Evolutionary conservation across 306 rosid species (phyloP).

Genomic region (Potentilla sterilis): DNA sequence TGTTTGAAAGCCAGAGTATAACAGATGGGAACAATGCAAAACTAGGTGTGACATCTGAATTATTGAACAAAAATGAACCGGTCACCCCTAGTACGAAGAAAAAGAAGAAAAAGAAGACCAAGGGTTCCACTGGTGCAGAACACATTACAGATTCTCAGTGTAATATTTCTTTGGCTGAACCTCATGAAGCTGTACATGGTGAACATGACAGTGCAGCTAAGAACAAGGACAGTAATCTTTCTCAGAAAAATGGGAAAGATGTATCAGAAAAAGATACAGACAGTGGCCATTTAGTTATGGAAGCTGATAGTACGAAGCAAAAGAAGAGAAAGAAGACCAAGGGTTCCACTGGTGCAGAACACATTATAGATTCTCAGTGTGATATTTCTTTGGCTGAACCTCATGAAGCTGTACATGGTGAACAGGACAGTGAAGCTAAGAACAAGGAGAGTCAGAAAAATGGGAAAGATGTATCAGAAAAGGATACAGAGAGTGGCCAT

Average conservation of each 20-base stretch:
- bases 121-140: constrained; percentile 31
- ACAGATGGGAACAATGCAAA: constrained; percentile 27
- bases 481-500: constrained; percentile 26
- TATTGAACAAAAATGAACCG: constrained; percentile 24
- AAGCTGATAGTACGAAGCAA: constrained; percentile 31
- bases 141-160: constrained; percentile 29
- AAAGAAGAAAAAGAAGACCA: constrained; percentile 36
- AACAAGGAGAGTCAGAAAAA: constrained; percentile 32
- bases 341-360: constrained; percentile 29
- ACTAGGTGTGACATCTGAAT: constrained; percentile 32
- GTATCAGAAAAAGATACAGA: constrained; percentile 28
- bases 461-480: constrained; percentile 26
- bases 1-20: constrained; percentile 32
- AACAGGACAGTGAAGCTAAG: constrained; percentile 27
- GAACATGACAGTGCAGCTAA: constrained; percentile 29
- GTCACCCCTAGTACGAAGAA: constrained; percentile 34
- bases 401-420: constrained; percentile 29
- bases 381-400: constrained; percentile 29
- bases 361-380: constrained; percentile 31
- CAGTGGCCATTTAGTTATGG: constrained; percentile 25
- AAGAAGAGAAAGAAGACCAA: constrained; percentile 37
- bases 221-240: constrained; percentile 31
- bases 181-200: constrained; percentile 28
- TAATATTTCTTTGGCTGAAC: constrained; percentile 27
- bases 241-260: constrained; percentile 35